Evolutionary conservation across 2,329 filamentous ascomycete species (phyloP).

Genomic region (Myriosclerotinia scirpicola): DNA sequence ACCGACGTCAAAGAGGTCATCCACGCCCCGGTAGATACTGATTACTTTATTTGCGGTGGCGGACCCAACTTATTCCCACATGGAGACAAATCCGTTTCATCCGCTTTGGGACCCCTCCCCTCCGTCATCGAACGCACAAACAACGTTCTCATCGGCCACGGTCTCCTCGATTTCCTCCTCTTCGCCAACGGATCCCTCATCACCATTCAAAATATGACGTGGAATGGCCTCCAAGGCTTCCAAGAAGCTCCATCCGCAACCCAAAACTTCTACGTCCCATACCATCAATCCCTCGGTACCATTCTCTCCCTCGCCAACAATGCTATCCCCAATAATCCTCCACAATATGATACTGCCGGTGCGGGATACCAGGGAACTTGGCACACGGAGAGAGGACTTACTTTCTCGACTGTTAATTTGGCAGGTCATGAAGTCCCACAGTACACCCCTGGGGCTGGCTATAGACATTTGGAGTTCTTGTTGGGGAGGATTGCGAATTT

Average conservation of each 20-base stretch:
- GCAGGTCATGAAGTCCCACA: constrained; percentile 56
- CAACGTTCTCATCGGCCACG: constrained; percentile 61
- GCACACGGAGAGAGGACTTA: constrained; percentile 63
- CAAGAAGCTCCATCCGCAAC: constrained; percentile 39
- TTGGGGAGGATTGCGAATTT: constrained; percentile 57
- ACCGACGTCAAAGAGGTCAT: constrained; percentile 59
- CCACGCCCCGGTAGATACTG: constrained; percentile 51
- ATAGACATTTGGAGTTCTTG: constrained; percentile 61
- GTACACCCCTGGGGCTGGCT: constrained; percentile 57
- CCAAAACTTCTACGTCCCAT: constrained; percentile 37
- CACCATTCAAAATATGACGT: constrained; percentile 71
- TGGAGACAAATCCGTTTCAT: constrained; percentile 50
- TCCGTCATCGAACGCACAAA: constrained; percentile 61
- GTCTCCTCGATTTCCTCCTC: constrained; percentile 61
- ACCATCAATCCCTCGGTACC: constrained; percentile 53
- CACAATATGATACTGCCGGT: constrained; percentile 36
- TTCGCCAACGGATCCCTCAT: constrained; percentile 62
- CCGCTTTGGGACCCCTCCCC: constrained; percentile 53
- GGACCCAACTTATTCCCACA: constrained; percentile 47
- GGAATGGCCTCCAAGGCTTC: constrained; percentile 65
- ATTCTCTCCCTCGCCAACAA: constrained; percentile 41
- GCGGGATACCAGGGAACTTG: constrained; percentile 48
- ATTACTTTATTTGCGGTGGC: constrained; percentile 55
- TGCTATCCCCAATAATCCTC: constrained; percentile 26
- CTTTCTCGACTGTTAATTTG: constrained; percentile 55